phyloP scores from a whole-genome alignment of 2,329 filamentous ascomycete species.

The Samsoniella hepiali region DNA sequence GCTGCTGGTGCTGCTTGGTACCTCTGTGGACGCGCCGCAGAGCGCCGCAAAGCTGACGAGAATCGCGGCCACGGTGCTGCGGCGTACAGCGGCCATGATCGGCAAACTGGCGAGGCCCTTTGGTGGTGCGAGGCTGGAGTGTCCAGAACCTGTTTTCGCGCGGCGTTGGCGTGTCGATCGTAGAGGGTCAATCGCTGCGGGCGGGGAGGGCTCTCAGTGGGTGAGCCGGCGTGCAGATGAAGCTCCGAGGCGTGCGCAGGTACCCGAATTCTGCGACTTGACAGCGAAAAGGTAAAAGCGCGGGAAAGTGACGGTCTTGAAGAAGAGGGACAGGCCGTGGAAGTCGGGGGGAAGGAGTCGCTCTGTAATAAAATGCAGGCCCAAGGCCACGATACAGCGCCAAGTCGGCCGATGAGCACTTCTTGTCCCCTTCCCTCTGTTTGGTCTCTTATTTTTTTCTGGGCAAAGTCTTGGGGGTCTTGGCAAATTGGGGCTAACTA shows the following conservation, averaged over 20 bases:
- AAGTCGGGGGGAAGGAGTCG: neutral
- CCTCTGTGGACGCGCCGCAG: neutral
- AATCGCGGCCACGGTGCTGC: slow-evolving; percentile 6
- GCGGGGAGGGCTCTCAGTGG: neutral
- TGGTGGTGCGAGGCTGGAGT: neutral
- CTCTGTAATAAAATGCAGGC: slow-evolving; percentile 5
- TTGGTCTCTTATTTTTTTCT: slow-evolving; percentile 8
- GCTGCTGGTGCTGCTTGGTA: neutral
- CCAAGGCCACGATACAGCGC: slow-evolving; percentile 6
- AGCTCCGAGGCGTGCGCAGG: neutral
- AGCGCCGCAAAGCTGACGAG: neutral
- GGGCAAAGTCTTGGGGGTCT: slow-evolving; percentile 15
- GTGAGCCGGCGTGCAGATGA: slow-evolving; percentile 4
- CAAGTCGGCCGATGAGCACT: slow-evolving; percentile 1
- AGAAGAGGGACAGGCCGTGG: neutral
- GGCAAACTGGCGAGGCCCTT: neutral
- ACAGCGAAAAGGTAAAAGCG: too few relatives aligned
- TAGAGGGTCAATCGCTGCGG: slow-evolving; percentile 2
- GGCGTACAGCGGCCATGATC: slow-evolving; percentile 10
- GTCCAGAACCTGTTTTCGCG: neutral
- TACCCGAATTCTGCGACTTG: neutral
- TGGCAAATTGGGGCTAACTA: slow-evolving; percentile 18
- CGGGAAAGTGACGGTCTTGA: neutral
- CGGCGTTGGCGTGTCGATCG: slow-evolving; percentile 7
- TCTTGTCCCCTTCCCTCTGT: neutral